Base-by-base conservation (phyloP, 495 filamentous ascomycete species). In the Penicillium tannophilum region DNA sequence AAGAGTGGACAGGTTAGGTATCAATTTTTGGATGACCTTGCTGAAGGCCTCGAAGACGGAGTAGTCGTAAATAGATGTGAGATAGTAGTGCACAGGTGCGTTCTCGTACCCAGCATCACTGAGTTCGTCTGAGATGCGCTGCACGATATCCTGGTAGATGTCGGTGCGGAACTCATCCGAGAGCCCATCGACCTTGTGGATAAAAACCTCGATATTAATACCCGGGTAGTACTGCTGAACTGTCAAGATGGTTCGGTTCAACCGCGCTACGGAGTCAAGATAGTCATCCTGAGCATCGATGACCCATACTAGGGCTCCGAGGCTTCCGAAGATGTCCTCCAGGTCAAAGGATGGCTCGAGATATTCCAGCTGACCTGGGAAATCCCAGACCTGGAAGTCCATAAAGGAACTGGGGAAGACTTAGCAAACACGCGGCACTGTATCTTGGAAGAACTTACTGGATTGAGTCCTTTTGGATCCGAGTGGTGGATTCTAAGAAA, bases 281-380 rank as follows among this genome's bases (percentile, higher is more conserved):
- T 97, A 98, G 61, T 98, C 94, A 66, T 98, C 94, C 68, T 98
- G 93, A 1, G 93, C 93, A 66, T 98, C 94, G 56, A 98, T 94
- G 48, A 98, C 93, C 95, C 95, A 98, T 56, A 98, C 94, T 30
- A 98, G 77, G 4, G 93, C 93, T 4, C 95, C 94, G 31, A 95
- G 88, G 67, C 92, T 91, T 49, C 90, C 89, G 73, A 98, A 97
- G 66, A 97, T 93, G 65, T 89, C 87, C 63, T 96, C 91, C 31
- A 92, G 85, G 71, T 98, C 95, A 61, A 96, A 91, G 6, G 82
- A 84, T 30, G 82, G 89, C 72, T 96, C 90, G 51, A 92, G 84
- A 59, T 92, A 91, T 71, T 97, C 89, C 53, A 98, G 84, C 69
- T 97, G 92, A 28, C 93, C 92, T 0, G 95, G 94, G 54, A 98